phyloP scores from a whole-genome alignment of 1,284 basidiomycete genomes.

The Exsudoporus floridanus region DNA sequence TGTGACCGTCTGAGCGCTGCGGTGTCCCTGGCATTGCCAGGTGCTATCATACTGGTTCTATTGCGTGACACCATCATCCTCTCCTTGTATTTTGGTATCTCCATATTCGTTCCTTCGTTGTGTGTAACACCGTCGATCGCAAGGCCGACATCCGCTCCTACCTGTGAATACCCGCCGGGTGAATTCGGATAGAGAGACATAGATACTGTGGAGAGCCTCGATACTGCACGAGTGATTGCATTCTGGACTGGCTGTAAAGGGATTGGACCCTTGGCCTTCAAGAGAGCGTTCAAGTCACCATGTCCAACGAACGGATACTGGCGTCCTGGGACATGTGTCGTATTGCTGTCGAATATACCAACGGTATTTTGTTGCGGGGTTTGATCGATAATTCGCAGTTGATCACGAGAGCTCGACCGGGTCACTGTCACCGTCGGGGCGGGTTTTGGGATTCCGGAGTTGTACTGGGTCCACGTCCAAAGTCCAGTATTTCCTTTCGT shows the following conservation, averaged over 20 bases:
- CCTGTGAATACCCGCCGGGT: slow-evolving; percentile 34
- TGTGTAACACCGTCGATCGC: slow-evolving; percentile 46
- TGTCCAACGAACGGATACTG: slow-evolving; percentile 29
- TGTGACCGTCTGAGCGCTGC: slow-evolving; percentile 37
- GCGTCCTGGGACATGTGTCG: slow-evolving; percentile 4
- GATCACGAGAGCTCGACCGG: slow-evolving; percentile 24
- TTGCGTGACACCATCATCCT: slow-evolving; percentile 35
- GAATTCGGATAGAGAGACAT: slow-evolving; percentile 54
- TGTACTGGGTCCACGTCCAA: slow-evolving; percentile 66
- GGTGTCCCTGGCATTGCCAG: slow-evolving; percentile 22
- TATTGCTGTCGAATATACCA: slow-evolving; percentile 1
- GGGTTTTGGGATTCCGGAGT: slow-evolving; percentile 40
- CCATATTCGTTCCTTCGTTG: slow-evolving; percentile 38
- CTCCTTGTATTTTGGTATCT: slow-evolving; percentile 38
- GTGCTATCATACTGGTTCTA: slow-evolving; percentile 34
- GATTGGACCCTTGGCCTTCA: slow-evolving; percentile 26
- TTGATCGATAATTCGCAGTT: slow-evolving; percentile 4
- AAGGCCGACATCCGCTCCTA: slow-evolving; percentile 40
- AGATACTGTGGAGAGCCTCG: slow-evolving; percentile 52
- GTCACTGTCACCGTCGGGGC: slow-evolving; percentile 29
- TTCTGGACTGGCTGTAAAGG: slow-evolving; percentile 38
- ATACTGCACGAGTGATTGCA: slow-evolving; percentile 40
- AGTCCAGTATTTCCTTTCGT: slow-evolving; percentile 38
- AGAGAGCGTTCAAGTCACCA: slow-evolving; percentile 14
- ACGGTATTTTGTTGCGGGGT: background rate